A percentile compares a stretch with the other conserved stretches of the same genome.
Evolutionary conservation across 352 stramenopile genomes (phyloP).

Genomic region (Globisporangium canariense): DNA sequence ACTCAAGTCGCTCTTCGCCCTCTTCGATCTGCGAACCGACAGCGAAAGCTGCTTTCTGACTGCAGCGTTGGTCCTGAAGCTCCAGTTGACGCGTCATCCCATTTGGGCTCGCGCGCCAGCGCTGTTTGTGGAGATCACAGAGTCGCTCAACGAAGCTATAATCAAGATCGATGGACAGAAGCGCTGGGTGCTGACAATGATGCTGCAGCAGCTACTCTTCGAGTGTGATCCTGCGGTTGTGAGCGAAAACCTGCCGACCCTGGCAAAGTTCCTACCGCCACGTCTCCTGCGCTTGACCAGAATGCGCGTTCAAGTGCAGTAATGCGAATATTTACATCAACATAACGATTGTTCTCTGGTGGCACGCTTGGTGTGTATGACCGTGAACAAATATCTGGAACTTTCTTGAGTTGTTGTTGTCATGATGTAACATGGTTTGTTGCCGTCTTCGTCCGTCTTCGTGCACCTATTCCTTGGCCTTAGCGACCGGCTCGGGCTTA

Average conservation of each 20-base stretch:
- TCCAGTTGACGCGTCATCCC: constrained; percentile 9
- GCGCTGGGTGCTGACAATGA: constrained; percentile 30
- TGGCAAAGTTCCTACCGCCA: constrained; percentile 21
- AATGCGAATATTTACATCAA: not conserved
- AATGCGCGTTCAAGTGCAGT: not conserved
- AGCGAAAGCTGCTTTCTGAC: constrained; percentile 23
- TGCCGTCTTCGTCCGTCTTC: not conserved
- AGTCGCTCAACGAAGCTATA: constrained; percentile 23
- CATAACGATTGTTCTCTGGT: not conserved
- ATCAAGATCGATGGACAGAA: constrained; percentile 22
- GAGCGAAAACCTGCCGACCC: not conserved
- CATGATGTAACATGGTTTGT: too few relatives aligned
- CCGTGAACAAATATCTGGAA: not conserved
- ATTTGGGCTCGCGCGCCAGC: constrained; percentile 21
- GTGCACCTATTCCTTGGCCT: constrained; percentile 13
- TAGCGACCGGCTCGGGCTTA: constrained; percentile 28
- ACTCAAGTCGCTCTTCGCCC: constrained; percentile 22
- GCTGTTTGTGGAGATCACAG: constrained; percentile 23
- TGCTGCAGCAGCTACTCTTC: constrained; percentile 44
- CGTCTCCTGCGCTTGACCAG: constrained; percentile 9
- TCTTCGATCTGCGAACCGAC: constrained; percentile 29
- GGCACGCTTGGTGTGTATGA: not conserved
- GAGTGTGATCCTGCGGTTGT: constrained; percentile 35
- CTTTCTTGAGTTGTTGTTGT: not conserved
- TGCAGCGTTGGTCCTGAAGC: constrained; percentile 23